These are phyloP conservation scores for Populus hybrid DNA, from an alignment of 441 rosid species.

Conservation along the genomic window DNA sequence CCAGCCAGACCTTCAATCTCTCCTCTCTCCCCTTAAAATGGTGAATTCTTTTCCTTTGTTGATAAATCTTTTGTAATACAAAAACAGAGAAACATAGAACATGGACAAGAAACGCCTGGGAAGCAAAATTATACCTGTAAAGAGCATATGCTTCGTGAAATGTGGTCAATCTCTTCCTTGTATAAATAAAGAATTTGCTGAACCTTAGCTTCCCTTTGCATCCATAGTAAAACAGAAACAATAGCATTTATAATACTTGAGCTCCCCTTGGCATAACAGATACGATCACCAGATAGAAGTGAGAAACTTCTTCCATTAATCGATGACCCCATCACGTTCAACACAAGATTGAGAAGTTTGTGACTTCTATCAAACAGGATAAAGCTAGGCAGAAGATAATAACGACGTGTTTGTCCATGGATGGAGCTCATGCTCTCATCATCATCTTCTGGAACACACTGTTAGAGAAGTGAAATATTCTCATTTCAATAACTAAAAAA, in stretches of 20 bases:
- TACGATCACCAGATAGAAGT: slow-evolving; percentile 22
- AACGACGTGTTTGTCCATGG: slow-evolving; percentile 30
- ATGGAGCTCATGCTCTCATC: slow-evolving; percentile 24
- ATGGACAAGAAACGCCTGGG: neutral
- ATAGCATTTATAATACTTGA: slow-evolving; percentile 40
- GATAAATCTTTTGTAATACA: neutral
- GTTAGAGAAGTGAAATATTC: slow-evolving; percentile 29
- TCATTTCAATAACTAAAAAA: neutral
- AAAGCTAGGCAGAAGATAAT: slow-evolving; percentile 63
- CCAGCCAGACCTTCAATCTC: neutral
- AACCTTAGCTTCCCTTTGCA: slow-evolving; percentile 51
- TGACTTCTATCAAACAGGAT: slow-evolving; percentile 66
- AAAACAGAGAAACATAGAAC: neutral
- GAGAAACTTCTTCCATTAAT: slow-evolving; percentile 34
- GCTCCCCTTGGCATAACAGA: slow-evolving; percentile 22
- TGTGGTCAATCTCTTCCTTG: slow-evolving; percentile 43
- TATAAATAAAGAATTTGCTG: slow-evolving; percentile 39
- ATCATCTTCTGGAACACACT: slow-evolving; percentile 55
- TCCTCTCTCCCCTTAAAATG: neutral
- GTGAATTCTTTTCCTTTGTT: neutral
- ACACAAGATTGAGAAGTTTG: slow-evolving; percentile 43
- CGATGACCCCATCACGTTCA: slow-evolving; percentile 40
- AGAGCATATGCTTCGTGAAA: slow-evolving; percentile 39
- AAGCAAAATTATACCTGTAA: slow-evolving; percentile 51
- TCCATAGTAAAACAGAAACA: slow-evolving; percentile 47